Evolutionary conservation across 2,329 filamentous ascomycete species (phyloP).

Genomic region (Calycina marina): DNA sequence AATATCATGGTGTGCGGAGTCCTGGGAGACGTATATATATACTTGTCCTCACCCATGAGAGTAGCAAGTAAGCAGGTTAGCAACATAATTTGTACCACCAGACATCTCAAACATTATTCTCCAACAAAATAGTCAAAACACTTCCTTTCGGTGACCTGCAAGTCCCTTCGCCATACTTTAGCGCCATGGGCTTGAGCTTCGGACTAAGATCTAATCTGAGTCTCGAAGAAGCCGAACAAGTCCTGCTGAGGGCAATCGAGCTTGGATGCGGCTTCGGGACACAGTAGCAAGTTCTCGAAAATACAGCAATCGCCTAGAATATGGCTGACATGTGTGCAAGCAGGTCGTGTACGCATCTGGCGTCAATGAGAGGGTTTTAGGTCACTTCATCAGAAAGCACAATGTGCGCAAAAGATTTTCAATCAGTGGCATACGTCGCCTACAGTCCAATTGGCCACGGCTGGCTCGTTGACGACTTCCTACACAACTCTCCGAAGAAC

Average conservation of each 20-base stretch:
- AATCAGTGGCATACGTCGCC: slow-evolving; percentile 31
- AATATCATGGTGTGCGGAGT: too few species aligned
- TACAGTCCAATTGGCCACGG: slow-evolving; percentile 33
- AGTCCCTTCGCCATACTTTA: slow-evolving; percentile 31
- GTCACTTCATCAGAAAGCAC: slow-evolving; percentile 30
- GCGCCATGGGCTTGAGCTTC: slow-evolving; percentile 34
- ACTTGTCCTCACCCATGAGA: too few species aligned
- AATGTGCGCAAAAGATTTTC: slow-evolving; percentile 23
- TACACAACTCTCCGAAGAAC: slow-evolving; percentile 29
- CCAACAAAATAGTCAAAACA: slow-evolving; percentile 30
- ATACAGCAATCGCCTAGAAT: neutral
- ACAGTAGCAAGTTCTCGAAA: slow-evolving; percentile 13
- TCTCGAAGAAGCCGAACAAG: slow-evolving; percentile 31
- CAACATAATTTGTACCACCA: too few species aligned
- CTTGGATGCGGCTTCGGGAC: slow-evolving; percentile 29
- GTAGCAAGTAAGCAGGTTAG: too few species aligned
- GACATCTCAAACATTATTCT: too few species aligned
- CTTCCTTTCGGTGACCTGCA: slow-evolving; percentile 26
- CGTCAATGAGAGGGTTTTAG: slow-evolving; percentile 31
- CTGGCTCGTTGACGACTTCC: slow-evolving; percentile 28
- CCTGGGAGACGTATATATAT: too few species aligned
- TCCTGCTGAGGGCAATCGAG: slow-evolving; percentile 33
- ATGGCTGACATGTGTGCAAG: neutral
- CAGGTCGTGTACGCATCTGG: slow-evolving; percentile 14
- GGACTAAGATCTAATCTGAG: slow-evolving; percentile 28